Percentiles rank a stretch among this genome's conserved stretches.
phyloP scores from a whole-genome alignment of 78 protist genomes.

The Emiliania huxleyi region DNA sequence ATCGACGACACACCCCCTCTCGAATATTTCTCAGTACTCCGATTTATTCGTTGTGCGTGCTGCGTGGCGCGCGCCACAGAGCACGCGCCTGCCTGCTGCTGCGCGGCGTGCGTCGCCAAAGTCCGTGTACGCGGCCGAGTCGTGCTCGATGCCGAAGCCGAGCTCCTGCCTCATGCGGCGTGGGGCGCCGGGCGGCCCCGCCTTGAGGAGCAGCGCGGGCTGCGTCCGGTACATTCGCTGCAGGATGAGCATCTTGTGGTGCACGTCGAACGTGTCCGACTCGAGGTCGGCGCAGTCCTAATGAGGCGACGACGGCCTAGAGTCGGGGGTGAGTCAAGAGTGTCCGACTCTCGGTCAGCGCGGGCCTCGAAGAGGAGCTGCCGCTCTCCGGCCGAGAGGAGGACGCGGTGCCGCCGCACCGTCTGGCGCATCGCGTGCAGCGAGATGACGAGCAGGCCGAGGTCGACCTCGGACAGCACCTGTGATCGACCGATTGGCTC shows the following conservation, averaged over 20 bases:
- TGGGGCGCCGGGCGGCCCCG: background rate
- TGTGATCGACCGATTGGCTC: too few relatives aligned
- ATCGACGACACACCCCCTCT: too few relatives aligned
- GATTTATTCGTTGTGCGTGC: too few relatives aligned
- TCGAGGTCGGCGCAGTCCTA: background rate
- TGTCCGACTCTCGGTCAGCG: background rate
- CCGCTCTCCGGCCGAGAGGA: background rate
- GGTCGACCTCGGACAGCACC: background rate
- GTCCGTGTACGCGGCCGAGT: too few relatives aligned
- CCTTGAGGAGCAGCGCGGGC: background rate
- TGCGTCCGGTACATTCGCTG: constrained; percentile 13
- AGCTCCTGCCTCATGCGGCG: background rate
- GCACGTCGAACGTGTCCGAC: background rate
- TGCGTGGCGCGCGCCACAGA: too few relatives aligned
- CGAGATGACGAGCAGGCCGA: background rate
- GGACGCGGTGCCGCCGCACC: background rate
- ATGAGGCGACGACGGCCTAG: too few relatives aligned
- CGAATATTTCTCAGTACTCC: too few relatives aligned
- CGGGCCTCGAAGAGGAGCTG: background rate
- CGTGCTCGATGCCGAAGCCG: background rate
- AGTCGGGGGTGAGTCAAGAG: background rate
- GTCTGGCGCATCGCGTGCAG: background rate
- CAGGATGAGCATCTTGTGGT: background rate
- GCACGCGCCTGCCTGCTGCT: too few relatives aligned
- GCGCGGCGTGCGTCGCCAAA: too few relatives aligned